Evolutionary conservation across 371 early-diverging fungal species (phyloP).

Genomic region (Dinochytrium kinnereticum): DNA sequence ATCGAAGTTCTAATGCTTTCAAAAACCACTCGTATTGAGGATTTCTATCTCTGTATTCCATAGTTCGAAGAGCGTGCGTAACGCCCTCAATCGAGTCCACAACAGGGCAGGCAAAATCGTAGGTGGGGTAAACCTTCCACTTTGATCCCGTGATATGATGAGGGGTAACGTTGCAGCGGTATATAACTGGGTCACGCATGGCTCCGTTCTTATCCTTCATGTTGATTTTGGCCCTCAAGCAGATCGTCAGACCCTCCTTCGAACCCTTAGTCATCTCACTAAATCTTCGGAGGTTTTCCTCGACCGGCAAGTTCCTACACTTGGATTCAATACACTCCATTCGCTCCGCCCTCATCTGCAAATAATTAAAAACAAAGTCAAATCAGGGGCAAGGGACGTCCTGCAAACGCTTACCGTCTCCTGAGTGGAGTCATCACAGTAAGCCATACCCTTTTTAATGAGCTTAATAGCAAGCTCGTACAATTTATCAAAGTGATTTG

Average conservation of each 20-base stretch:
- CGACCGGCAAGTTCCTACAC: conserved; percentile 85
- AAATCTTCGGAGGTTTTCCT: conserved; percentile 92
- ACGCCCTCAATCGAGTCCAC: conserved; percentile 99
- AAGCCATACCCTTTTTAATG: conserved; percentile 94
- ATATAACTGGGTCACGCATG: conserved; percentile 99
- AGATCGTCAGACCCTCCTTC: conserved; percentile 77
- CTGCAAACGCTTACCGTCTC: conserved; percentile 67
- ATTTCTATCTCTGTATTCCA: conserved; percentile 99
- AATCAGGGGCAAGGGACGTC: background rate
- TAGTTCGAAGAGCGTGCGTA: conserved; percentile 97
- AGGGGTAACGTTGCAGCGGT: conserved; percentile 92
- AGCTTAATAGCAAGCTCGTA: conserved; percentile 86
- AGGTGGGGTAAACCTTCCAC: conserved; percentile 99
- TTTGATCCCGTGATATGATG: conserved; percentile 92
- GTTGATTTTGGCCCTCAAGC: conserved; percentile 98
- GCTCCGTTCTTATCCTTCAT: conserved; percentile 95
- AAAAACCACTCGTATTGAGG: conserved; percentile 99
- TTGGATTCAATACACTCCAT: conserved; percentile 88
- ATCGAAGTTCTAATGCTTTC: conserved; percentile 83
- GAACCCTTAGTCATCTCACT: conserved; percentile 90
- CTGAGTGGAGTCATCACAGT: conserved; percentile 96
- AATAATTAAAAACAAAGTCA: background rate
- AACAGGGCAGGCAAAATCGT: conserved; percentile 99
- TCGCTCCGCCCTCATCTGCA: conserved; percentile 72
- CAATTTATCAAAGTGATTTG: conserved; percentile 94